Conservation (phyloP, 139 green algal species). For the Chlamydomonas applanata region DNA sequence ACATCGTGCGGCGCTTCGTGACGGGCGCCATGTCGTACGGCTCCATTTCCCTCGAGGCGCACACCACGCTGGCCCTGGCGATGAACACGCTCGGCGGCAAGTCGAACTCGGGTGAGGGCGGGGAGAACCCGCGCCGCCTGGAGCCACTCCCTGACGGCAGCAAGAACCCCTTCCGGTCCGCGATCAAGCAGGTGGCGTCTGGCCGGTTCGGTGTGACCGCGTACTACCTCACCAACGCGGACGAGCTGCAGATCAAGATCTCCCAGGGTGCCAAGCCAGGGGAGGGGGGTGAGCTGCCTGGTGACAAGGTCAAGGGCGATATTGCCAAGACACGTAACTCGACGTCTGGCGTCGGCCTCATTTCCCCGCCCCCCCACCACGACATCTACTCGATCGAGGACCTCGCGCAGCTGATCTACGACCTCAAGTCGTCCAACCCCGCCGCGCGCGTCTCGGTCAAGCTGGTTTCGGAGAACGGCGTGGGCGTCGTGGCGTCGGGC, state of each 20-base stretch:
- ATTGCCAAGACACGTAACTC: conserved; percentile 84
- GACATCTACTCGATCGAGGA: conserved; percentile 99
- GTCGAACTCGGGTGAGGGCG: conserved; percentile 78
- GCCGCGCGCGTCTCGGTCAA: conserved; percentile 74
- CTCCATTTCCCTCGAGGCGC: conserved; percentile 87
- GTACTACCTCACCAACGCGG: conserved; percentile 94
- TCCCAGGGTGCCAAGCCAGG: conserved; percentile 60
- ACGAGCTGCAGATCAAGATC: conserved; percentile 84
- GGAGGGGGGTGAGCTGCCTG: conserved; percentile 93
- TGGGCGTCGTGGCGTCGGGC: conserved; percentile 84
- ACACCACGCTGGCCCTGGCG: conserved; percentile 88
- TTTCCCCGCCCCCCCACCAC: conserved; percentile 98
- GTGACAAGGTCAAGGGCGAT: conserved; percentile 83
- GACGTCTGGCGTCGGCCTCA: conserved; percentile 93
- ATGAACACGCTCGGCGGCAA: conserved; percentile 91
- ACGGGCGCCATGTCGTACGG: conserved; percentile 69
- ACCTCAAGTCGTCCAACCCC: conserved; percentile 87
- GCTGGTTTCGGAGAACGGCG: conserved; percentile 93
- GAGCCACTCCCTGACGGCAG: conserved; percentile 72
- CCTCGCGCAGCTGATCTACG: conserved; percentile 96
- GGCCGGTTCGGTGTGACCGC: conserved; percentile 90
- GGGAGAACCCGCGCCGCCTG: conserved; percentile 89
- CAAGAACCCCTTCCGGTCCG: conserved; percentile 76
- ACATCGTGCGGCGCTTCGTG: conserved; percentile 93
- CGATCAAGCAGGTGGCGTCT: conserved; percentile 74